Base-by-base conservation (phyloP, 192 early-diverging fungal genomes). In the Phlyctochytrium bullatum region DNA sequence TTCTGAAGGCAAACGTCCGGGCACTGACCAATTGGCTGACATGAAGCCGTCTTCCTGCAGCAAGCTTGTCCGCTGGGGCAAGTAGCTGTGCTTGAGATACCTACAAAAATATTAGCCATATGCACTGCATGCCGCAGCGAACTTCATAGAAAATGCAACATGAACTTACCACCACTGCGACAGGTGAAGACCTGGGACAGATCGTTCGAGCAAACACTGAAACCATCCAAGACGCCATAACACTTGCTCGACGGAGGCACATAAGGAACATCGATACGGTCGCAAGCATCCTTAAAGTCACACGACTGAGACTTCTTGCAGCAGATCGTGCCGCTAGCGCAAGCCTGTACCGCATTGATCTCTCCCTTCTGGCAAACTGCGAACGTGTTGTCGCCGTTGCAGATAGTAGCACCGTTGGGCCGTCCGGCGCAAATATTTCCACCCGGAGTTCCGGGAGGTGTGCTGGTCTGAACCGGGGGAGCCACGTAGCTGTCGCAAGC, bases 121-220 rank as follows among this genome's bases (percentile, higher is more conserved):
- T 50, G 40, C 40, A n/a, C 10, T 14, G n/a, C 40, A n/a, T 50
- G 10, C 12, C 12, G 40, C 12, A 10, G 12, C 40, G 12, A 50
- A 50, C n/a, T 50, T n/a, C n/a, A n/a, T n/a, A n/a, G n/a, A n/a
- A n/a, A n/a, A n/a, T n/a, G n/a, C n/a, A 50, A 50, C 40, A n/a
- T 10, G n/a, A 14, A 50, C 40, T 10, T 50, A 50, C 14, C 54
- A 57, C 27, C 27, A 27, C 27, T 25, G 20, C 6, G 4, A 28
- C 54, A 57, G 54, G 12, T 57, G 6, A 57, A 28, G 20, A 57
- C 54, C 10, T 10, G 25, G 12, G 54, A 57, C 12, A 57, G 16
- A 25, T 57, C 54, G 27, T 14, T 27, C 12, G 54, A 57, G 54
- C 54, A 57, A 28, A 57, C 54, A 28, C 54, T 57, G 54, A 57